Base-by-base conservation (phyloP, 805 yeast species). In the Kluyveromyces starmeri region DNA sequence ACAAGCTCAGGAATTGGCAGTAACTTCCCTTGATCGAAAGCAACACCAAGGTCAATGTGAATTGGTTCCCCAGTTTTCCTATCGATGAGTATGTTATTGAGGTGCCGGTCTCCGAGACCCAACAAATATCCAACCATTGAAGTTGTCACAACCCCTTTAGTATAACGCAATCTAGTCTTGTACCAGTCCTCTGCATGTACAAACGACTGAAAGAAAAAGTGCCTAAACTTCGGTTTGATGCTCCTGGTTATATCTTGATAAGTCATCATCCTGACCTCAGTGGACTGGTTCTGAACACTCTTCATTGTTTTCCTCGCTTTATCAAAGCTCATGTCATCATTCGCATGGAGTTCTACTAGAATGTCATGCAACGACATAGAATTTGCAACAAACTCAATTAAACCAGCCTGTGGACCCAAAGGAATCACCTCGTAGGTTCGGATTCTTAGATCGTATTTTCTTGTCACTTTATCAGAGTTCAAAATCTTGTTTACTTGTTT, bases 41-140 rank as follows among this genome's bases (percentile, higher is more conserved):
- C 94, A 28, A 92, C 88, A 0, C 98, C 99, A 12, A 92, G 62
- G 56, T 92, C 99, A 45, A 92, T 94, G 53, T 94, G 98, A 17
- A 92, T 78, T 0, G 96, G 94, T 47, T 88, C 96, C 0, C 97
- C 97, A 0, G 83, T 70, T n/a, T 55, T 50, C 32, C 67, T 66
- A 54, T 92, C 96, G n/a, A 92, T 51, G 30, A 92, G 58, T 24
- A 92, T 79, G 53, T 92, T 92, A 54, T 86, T 86, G 53, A 94
- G 74, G 57, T 92, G 99, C 19, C 99, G 65, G 55, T 92, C 99
- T 5, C 99, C 99, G 5, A 92, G 66, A 0, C 99, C 99, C 27
- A 92, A 62, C 10, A 92, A 66, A 55, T 83, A 70, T 0, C 98
- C 98, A 15, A 86, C 78, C 31, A 94, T 80, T 1, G 96, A 86